Conservation (phyloP, 805 yeast genomes). For the Limtongia smithiae region DNA sequence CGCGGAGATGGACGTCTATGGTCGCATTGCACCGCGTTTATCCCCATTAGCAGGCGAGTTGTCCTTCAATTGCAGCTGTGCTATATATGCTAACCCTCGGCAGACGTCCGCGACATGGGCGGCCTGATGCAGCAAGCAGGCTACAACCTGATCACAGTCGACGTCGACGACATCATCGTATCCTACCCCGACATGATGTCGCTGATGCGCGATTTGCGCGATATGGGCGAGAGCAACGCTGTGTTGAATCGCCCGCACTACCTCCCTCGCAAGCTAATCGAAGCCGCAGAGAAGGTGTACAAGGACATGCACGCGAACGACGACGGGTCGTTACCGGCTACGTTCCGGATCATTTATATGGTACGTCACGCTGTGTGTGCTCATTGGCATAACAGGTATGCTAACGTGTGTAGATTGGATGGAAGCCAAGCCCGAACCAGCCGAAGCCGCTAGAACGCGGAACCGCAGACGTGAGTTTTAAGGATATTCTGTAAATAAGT, state of each 20-base stretch:
- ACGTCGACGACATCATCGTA: slow-evolving; percentile 77
- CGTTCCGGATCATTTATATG: slow-evolving; percentile 74
- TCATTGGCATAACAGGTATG: neutral
- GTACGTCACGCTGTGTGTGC: slow-evolving; percentile 2
- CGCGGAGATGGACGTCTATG: slow-evolving; percentile 75
- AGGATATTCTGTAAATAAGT: slow-evolving; percentile 49
- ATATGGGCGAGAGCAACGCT: slow-evolving; percentile 84
- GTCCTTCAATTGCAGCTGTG: neutral
- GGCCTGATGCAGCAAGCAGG: slow-evolving; percentile 68
- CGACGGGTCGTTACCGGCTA: slow-evolving; percentile 61
- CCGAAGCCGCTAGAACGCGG: slow-evolving; percentile 75
- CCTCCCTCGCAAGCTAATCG: slow-evolving; percentile 58
- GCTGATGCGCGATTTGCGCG: slow-evolving; percentile 64
- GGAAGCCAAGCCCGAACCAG: slow-evolving; percentile 71
- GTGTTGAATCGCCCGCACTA: slow-evolving; percentile 41
- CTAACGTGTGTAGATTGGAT: slow-evolving; percentile 52
- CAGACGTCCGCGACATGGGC: slow-evolving; percentile 72
- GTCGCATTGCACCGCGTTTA: slow-evolving; percentile 76
- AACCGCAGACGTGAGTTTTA: slow-evolving; percentile 61
- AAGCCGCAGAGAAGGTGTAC: slow-evolving; percentile 77
- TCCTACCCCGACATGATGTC: slow-evolving; percentile 70
- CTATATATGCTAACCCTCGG: no score
- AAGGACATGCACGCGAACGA: slow-evolving; percentile 60
- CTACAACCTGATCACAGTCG: slow-evolving; percentile 75
- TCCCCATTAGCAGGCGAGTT: slow-evolving; percentile 60